phyloP scores from a whole-genome alignment of 768 basidiomycete genomes.

The Porpolomopsis calyptriformis region DNA sequence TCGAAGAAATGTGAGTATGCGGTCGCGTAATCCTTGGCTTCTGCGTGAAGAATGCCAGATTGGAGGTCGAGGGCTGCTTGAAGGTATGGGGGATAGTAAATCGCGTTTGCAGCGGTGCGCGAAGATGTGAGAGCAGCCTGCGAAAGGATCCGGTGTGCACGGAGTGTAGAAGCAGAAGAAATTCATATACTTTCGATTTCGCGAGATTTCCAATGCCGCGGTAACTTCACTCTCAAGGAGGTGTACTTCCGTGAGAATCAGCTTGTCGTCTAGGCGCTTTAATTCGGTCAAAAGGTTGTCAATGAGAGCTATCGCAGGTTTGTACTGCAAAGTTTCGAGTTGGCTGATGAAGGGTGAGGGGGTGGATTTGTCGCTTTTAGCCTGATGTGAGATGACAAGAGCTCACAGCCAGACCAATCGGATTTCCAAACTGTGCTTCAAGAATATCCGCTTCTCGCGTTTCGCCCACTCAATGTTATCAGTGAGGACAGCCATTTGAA shows the following conservation, averaged over 20 bases:
- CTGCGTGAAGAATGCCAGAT: conserved; percentile 77
- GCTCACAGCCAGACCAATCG: conserved; percentile 65
- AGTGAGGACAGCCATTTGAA: conserved; percentile 75
- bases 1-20: too few species aligned
- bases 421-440: conserved; percentile 89
- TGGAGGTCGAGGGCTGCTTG: conserved; percentile 44
- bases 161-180: too few species aligned
- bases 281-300: conserved; percentile 85
- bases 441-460: conserved; percentile 85
- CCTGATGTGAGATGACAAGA: not conserved
- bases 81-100: conserved; percentile 45
- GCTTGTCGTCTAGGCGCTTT: conserved; percentile 91
- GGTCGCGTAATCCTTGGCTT: too few species aligned
- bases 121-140: too few species aligned
- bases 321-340: conserved; percentile 66
- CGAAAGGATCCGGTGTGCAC: too few species aligned
- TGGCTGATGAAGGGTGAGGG: conserved; percentile 34
- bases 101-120: conserved; percentile 73
- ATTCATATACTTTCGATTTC: too few species aligned
- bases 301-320: conserved; percentile 70
- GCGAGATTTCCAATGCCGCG: conserved; percentile 81
- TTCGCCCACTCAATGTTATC: conserved; percentile 94
- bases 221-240: conserved; percentile 89
- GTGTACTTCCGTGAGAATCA: conserved; percentile 94
- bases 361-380: too few species aligned